Conservation (phyloP, 306 rosid species). For the Fragaria vesca region DNA sequence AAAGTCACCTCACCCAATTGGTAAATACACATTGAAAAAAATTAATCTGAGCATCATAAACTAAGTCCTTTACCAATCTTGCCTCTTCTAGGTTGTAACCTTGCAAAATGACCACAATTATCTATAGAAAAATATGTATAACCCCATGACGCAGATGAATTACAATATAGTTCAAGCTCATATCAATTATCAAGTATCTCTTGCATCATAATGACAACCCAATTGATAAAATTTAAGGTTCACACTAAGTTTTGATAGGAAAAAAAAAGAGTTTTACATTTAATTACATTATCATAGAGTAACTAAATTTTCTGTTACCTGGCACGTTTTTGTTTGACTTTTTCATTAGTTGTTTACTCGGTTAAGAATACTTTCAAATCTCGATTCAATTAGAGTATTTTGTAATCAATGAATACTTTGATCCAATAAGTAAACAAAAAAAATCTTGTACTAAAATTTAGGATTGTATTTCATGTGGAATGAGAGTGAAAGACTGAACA, state of each 20-base stretch:
- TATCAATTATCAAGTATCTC: neutral
- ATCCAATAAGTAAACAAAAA: neutral
- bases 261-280: no score
- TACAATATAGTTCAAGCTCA: neutral
- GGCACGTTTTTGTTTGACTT: neutral
- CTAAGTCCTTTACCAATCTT: neutral
- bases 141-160: neutral
- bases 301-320: no score
- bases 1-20: constrained; percentile 4
- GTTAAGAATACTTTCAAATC: no score
- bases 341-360: neutral
- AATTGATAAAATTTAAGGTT: neutral
- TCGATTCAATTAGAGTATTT: no score
- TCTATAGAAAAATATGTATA: no score
- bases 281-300: no score
- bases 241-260: no score
- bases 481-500: constrained; percentile 6
- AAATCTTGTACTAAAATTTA: neutral
- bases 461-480: neutral
- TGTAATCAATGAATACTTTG: neutral
- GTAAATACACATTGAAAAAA: neutral
- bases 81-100: neutral
- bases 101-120: no score
- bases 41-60: neutral
- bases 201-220: neutral